Percentiles rank a stretch among this genome's conserved stretches.
Conservation (phyloP, 2,329 filamentous ascomycete species). For the Blastomyces parvus region DNA sequence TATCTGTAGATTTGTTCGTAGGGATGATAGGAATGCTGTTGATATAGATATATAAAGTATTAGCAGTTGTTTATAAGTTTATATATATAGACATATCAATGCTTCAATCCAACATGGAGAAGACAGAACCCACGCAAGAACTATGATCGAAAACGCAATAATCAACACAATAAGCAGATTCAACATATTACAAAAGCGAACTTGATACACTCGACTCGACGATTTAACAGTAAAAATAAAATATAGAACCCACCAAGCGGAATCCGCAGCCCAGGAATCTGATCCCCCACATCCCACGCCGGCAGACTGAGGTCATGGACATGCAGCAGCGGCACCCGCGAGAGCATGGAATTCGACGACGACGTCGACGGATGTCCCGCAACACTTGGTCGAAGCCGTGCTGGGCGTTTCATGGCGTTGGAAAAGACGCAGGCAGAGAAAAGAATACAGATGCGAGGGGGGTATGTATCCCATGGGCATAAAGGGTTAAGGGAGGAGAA, state of each 20-base stretch:
- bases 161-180: not conserved
- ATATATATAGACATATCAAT: too few species aligned
- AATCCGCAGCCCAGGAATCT: constrained; percentile 25
- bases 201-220: not conserved
- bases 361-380: constrained; percentile 5
- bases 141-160: too few species aligned
- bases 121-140: too few species aligned
- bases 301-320: constrained; percentile 7
- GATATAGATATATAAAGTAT: not conserved
- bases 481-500: too few species aligned
- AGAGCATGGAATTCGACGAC: constrained; percentile 14
- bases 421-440: not conserved
- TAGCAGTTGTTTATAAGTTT: not conserved
- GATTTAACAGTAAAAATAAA: constrained; percentile 6
- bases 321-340: constrained; percentile 11
- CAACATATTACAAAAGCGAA: not conserved
- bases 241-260: constrained; percentile 22
- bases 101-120: too few species aligned
- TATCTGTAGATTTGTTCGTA: constrained; percentile 70
- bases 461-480: not conserved
- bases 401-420: constrained; percentile 10
- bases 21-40: constrained; percentile 71
- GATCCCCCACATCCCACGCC: constrained; percentile 21
- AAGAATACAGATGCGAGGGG: not conserved
- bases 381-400: constrained; percentile 8